These are phyloP conservation scores for Venturia aucupariae DNA, from an alignment of 2,329 filamentous ascomycete species.

Conservation along the genomic window DNA sequence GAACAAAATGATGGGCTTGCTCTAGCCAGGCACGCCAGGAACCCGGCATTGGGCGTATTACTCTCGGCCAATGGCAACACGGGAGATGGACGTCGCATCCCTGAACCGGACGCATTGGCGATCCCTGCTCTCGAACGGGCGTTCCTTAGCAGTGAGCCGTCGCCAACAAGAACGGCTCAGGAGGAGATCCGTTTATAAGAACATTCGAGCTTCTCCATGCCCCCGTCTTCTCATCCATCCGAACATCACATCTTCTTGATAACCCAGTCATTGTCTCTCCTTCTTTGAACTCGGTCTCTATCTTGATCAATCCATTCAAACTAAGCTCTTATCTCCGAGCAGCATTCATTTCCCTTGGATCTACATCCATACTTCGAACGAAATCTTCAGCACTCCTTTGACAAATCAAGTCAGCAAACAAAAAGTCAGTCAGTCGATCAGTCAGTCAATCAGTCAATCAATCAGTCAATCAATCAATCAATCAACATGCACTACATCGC, in stretches of 20 bases:
- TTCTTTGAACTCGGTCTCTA: neutral
- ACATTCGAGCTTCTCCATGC: neutral
- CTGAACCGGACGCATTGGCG: conserved; percentile 3
- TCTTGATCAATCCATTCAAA: neutral
- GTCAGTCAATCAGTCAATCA: neutral
- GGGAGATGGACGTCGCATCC: neutral
- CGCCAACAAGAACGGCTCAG: conserved; percentile 4
- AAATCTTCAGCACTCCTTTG: neutral
- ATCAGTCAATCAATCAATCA: neutral
- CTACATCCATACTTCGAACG: neutral
- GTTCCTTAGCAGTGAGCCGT: conserved; percentile 1
- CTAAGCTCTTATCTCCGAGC: conserved; percentile 10
- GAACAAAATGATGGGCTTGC: neutral
- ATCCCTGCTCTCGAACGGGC: neutral
- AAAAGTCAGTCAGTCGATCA: neutral
- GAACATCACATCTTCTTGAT: neutral
- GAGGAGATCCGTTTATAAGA: conserved; percentile 6
- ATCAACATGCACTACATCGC: conserved; percentile 15
- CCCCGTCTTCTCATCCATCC: neutral
- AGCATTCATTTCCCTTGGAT: conserved; percentile 8
- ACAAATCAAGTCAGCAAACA: conserved; percentile 3
- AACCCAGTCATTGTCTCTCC: conserved; percentile 6
- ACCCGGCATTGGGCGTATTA: neutral
- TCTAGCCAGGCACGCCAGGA: conserved; percentile 7
- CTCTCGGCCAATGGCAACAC: neutral